phyloP scores from a whole-genome alignment of 257 asterid species.

The Petrea volubilis region DNA sequence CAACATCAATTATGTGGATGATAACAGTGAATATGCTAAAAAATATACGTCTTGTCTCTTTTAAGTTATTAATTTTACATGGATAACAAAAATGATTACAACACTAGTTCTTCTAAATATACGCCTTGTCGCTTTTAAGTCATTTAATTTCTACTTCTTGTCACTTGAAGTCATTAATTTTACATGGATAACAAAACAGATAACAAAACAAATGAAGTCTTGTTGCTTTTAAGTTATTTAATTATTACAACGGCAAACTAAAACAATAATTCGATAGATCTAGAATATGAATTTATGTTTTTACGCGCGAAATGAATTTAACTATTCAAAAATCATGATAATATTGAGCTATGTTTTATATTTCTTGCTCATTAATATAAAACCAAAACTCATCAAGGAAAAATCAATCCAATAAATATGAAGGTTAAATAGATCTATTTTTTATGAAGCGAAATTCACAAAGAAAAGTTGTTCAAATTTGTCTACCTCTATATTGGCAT shows the following conservation, averaged over 20 bases:
- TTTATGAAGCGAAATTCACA: too few species aligned
- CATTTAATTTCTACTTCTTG: too few species aligned
- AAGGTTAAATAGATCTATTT: neutral
- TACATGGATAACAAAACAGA: neutral
- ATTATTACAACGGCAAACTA: constrained; percentile 8
- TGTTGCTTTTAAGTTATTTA: neutral
- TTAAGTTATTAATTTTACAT: neutral
- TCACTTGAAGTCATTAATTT: neutral
- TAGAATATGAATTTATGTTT: neutral
- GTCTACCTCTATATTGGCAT: constrained; percentile 41
- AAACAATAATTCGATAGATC: neutral
- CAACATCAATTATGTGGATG: too few species aligned
- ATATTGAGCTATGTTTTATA: neutral
- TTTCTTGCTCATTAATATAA: too few species aligned
- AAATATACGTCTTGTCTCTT: too few species aligned
- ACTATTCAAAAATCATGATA: neutral
- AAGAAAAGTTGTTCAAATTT: neutral
- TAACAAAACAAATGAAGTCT: neutral
- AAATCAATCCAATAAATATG: neutral
- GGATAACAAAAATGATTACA: neutral
- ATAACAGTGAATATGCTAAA: too few species aligned
- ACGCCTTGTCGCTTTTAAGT: too few species aligned
- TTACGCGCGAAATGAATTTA: constrained; percentile 1
- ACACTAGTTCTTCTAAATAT: too few species aligned
- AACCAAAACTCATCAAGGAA: neutral